Evolutionary conservation across 345 rosid species (phyloP).

Genomic region (Kernera saxatilis): DNA sequence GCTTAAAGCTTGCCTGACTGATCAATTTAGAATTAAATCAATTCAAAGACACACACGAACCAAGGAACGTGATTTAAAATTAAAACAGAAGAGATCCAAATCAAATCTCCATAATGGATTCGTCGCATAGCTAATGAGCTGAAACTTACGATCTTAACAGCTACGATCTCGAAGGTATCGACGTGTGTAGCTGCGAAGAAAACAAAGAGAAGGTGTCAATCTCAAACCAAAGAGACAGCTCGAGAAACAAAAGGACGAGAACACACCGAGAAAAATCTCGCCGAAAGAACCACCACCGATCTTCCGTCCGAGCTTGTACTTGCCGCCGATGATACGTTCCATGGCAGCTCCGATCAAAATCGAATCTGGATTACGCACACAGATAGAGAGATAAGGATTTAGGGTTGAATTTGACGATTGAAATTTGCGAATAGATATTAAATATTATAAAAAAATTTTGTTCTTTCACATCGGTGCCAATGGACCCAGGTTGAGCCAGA

Average conservation of each 20-base stretch:
- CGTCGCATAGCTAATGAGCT: not conserved
- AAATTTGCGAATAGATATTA: not conserved
- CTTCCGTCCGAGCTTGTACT: constrained; percentile 83
- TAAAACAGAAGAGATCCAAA: constrained; percentile 13
- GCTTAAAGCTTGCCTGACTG: not conserved
- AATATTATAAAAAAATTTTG: not conserved
- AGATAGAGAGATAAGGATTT: not conserved
- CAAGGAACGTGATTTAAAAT: not conserved
- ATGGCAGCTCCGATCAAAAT: constrained; percentile 32
- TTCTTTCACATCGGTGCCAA: not conserved
- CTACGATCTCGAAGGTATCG: constrained; percentile 86
- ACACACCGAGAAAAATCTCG: constrained; percentile 77
- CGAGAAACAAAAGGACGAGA: not conserved
- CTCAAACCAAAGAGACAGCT: not conserved
- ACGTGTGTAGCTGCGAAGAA: constrained; percentile 69
- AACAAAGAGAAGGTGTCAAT: not conserved
- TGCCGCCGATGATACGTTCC: constrained; percentile 85
- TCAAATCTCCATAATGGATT: not conserved
- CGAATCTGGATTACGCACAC: constrained; percentile 28
- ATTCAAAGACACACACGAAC: not conserved
- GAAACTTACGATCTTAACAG: constrained; percentile 84
- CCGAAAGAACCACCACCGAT: constrained; percentile 98
- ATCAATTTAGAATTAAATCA: not conserved
- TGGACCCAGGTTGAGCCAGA: constrained; percentile 20
- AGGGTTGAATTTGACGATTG: not conserved